Evolutionary conservation across 768 basidiomycete genomes (phyloP).

Genomic region (Lentinula detonsa): DNA sequence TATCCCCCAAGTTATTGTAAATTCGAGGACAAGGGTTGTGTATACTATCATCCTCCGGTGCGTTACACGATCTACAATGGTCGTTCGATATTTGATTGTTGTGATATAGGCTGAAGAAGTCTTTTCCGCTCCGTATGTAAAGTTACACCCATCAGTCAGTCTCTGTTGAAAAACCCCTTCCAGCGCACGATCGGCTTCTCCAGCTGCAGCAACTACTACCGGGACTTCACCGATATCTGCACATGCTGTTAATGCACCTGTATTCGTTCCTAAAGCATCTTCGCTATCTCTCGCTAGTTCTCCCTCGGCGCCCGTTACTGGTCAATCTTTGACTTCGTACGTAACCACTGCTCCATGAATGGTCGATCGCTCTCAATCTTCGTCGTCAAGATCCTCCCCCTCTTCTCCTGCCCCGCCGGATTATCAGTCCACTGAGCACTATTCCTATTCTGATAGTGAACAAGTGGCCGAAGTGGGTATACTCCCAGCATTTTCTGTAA

Average conservation of each 20-base stretch:
- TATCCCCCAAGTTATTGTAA: conserved; percentile 59
- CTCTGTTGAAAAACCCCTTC: not conserved
- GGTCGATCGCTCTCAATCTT: not conserved
- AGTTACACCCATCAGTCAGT: not conserved
- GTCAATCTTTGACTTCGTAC: conserved; percentile 14
- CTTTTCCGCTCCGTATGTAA: conserved; percentile 23
- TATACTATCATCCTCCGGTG: conserved; percentile 76
- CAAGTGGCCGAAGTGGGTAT: conserved; percentile 27
- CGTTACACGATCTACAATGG: conserved; percentile 11
- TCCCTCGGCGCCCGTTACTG: conserved; percentile 15
- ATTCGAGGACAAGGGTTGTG: conserved; percentile 82
- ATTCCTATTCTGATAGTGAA: conserved; percentile 21
- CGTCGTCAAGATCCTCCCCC: conserved; percentile 10
- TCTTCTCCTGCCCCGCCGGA: conserved; percentile 6
- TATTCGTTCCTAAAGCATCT: conserved; percentile 70
- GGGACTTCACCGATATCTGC: conserved; percentile 36
- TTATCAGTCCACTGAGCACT: conserved; percentile 15
- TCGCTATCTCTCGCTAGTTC: conserved; percentile 23
- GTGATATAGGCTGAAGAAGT: conserved; percentile 17
- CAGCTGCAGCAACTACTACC: conserved; percentile 18
- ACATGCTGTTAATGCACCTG: conserved; percentile 75
- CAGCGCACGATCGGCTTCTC: conserved; percentile 40
- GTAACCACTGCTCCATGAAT: not conserved
- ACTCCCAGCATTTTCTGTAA: not conserved
- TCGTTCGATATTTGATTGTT: not conserved